A percentile compares a stretch with the other conserved stretches of the same genome.
Conservation (phyloP, 352 stramenopile species). For the Pythium vanterpoolii region DNA sequence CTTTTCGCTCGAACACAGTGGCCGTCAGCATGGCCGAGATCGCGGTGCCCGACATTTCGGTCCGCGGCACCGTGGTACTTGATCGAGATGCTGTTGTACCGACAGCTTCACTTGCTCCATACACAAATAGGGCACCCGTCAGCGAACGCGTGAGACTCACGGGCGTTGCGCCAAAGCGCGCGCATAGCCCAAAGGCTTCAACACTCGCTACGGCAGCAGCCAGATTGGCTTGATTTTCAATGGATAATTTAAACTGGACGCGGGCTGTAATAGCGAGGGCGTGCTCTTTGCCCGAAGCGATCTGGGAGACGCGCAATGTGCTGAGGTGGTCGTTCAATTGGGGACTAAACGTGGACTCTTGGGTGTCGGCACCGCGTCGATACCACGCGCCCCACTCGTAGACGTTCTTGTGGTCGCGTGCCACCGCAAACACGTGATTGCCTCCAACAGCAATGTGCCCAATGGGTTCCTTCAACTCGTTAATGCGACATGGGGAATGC, state of each 20-base stretch:
- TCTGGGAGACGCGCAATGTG: conserved; percentile 38
- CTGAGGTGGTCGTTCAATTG: conserved; percentile 45
- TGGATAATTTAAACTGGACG: conserved; percentile 40
- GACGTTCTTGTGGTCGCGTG: conserved; percentile 38
- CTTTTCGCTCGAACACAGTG: conserved; percentile 41
- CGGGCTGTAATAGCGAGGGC: conserved; percentile 45
- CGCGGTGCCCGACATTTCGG: conserved; percentile 6
- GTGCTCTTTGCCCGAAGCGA: conserved; percentile 59
- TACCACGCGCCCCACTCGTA: conserved; percentile 75
- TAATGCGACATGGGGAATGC: conserved; percentile 50
- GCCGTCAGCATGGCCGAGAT: conserved; percentile 29
- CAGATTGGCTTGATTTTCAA: conserved; percentile 20
- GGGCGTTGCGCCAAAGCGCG: conserved; percentile 48
- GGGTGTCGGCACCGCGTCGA: conserved; percentile 36
- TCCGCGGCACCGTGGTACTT: background rate
- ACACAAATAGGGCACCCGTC: conserved; percentile 32
- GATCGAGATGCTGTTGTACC: no score
- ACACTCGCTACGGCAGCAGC: conserved; percentile 9
- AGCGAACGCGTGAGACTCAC: conserved; percentile 37
- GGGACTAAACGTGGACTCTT: conserved; percentile 55
- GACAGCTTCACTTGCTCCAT: background rate
- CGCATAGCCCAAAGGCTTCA: conserved; percentile 40
- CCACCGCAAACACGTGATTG: conserved; percentile 71
- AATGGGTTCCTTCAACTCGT: conserved; percentile 59
- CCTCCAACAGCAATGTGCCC: conserved; percentile 48